Evolutionary conservation across 2,329 filamentous ascomycete genomes (phyloP), one percentile per base, ranked within the genome.

Genomic region (Leptographium flavum): DNA sequence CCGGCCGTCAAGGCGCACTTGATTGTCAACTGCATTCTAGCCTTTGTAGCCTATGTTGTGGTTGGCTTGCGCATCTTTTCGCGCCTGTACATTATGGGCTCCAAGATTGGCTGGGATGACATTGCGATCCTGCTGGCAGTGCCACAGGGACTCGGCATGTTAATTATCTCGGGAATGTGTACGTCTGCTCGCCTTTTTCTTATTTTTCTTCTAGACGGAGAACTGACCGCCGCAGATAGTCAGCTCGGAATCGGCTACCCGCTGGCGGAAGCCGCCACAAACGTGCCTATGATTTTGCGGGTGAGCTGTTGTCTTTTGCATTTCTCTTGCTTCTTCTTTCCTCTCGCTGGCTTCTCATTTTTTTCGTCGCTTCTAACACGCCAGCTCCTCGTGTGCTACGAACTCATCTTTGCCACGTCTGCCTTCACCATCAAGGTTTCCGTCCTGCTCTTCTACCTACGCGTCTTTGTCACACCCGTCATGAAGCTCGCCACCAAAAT

Each of bases 371-470:
- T n/a, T n/a, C n/a, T n/a, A n/a, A n/a, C n/a, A n/a, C n/a, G n/a
- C n/a, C 40, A 35, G 40, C 40, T 42, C 13, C 40, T 42, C 13
- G 40, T 35, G n/a, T 28, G 22, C 13, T 42, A 42, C 40, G 40
- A 42, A 25, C 30, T 42, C 11, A 27, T 42, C 5, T 42, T 42
- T 35, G 40, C 40, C 11, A 9, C 31, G 30, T n/a, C 40, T 3
- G 35, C 40, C 13, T 33, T 42, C 19, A 35, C 31, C 19, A 27
- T 71, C 9, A 73, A 74, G 50, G 54, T 71, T 5, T 64, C 71
- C 0, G 59, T 76, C 23, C 57, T 76, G 1, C 62, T 70, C 52
- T 73, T 76, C 55, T 76, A 73, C 51, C 57, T 71, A 4, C 64
- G 69, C 37, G 67, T 76, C 41, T 76, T 76, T 48, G 68, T 69